phyloP scores from a whole-genome alignment of 768 basidiomycete genomes.

The Russula vinacea region DNA sequence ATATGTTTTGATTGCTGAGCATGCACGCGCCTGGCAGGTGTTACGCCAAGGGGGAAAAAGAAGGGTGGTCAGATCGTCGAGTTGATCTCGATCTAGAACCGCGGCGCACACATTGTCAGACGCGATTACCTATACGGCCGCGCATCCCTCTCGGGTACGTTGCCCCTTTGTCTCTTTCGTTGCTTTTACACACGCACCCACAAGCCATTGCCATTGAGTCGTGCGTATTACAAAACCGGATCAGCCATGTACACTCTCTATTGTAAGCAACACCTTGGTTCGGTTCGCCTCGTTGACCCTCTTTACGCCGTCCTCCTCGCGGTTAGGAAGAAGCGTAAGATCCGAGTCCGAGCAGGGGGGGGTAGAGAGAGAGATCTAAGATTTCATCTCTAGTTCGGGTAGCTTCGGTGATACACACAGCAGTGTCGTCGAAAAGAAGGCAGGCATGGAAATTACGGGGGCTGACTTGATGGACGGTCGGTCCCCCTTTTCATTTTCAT shows the following conservation, averaged over 20 bases:
- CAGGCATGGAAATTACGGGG: constrained; percentile 6
- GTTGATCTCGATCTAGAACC: constrained; percentile 1
- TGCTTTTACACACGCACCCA: neutral
- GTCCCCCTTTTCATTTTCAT: neutral
- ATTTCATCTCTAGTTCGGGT: constrained; percentile 15
- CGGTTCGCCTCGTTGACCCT: constrained; percentile 13
- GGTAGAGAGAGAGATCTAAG: constrained; percentile 15
- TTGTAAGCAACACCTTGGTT: neutral
- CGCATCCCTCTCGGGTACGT: constrained; percentile 2
- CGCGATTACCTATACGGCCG: constrained; percentile 21
- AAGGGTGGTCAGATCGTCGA: neutral
- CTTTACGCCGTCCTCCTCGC: constrained; percentile 6
- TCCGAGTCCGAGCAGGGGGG: neutral
- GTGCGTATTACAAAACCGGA: constrained; percentile 1
- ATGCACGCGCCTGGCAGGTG: neutral
- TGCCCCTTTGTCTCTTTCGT: constrained; percentile 1
- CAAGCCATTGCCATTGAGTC: neutral
- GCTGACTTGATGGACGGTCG: neutral
- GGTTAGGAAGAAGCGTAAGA: constrained; percentile 1
- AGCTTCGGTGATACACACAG: constrained; percentile 11
- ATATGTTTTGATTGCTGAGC: neutral
- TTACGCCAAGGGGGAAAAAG: neutral
- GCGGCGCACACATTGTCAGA: neutral
- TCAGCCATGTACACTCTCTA: constrained; percentile 3
- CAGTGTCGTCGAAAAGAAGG: neutral